phyloP scores from a whole-genome alignment of 2,329 filamentous ascomycete species.

The Trichoderma brevicompactum region DNA sequence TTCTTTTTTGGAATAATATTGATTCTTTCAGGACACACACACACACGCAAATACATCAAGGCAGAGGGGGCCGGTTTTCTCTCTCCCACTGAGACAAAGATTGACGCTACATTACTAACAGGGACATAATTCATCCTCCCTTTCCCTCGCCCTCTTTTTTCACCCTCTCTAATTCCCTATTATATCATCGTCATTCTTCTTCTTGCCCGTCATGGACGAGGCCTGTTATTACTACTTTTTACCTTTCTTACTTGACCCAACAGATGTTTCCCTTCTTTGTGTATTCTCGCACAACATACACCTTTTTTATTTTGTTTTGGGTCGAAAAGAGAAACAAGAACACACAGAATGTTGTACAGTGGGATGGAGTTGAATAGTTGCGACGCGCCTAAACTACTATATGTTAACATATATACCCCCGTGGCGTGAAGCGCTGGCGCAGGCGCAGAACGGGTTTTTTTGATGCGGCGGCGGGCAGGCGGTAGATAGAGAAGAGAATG shows the following conservation, averaged over 20 bases:
- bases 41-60: slow-evolving; percentile 10
- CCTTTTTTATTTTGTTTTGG: slow-evolving; percentile 21
- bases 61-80: slow-evolving; percentile 8
- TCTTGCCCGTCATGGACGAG: slow-evolving; percentile 2
- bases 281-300: slow-evolving; percentile 15
- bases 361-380: slow-evolving; percentile 20
- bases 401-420: slow-evolving; percentile 42
- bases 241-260: slow-evolving; percentile 12
- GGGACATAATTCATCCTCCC: neutral
- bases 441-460: slow-evolving; percentile 33
- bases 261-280: slow-evolving; percentile 7
- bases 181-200: neutral
- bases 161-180: neutral
- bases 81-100: slow-evolving; percentile 24
- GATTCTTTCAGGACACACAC: slow-evolving; percentile 24
- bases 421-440: slow-evolving; percentile 41
- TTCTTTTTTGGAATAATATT: slow-evolving; percentile 22
- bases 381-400: slow-evolving; percentile 37
- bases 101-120: slow-evolving; percentile 23
- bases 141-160: neutral
- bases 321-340: neutral
- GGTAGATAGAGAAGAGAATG: slow-evolving; percentile 6
- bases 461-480: slow-evolving; percentile 24
- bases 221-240: neutral
- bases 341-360: slow-evolving; percentile 20